Percentiles rank a stretch among this genome's conserved stretches.
These are phyloP conservation scores for Boletales sp. DNA, from an alignment of 768 basidiomycete species.

Conservation along the genomic window DNA sequence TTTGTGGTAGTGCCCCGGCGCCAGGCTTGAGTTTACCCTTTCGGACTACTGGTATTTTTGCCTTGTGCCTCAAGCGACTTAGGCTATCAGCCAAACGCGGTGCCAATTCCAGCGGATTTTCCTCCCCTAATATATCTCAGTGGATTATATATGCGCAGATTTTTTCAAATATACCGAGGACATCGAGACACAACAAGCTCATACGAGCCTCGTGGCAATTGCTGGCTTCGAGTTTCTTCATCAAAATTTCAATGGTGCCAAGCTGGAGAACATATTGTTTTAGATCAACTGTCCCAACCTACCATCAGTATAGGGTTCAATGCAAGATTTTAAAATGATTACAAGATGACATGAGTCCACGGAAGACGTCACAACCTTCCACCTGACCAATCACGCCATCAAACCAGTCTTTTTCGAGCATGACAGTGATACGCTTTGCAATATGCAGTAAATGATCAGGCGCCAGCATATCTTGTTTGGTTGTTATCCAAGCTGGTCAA, in stretches of 20 bases:
- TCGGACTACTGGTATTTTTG: neutral
- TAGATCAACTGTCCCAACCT: neutral
- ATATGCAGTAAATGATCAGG: neutral
- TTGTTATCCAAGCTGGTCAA: neutral
- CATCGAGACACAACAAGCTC: constrained; percentile 2
- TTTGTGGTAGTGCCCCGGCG: too few relatives aligned
- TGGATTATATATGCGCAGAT: neutral
- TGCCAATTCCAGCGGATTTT: neutral
- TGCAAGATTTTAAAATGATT: neutral
- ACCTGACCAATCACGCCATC: constrained; percentile 8
- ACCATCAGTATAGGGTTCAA: neutral
- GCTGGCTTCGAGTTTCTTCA: constrained; percentile 1
- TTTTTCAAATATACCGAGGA: neutral
- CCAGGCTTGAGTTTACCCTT: too few relatives aligned
- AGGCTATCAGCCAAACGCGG: neutral
- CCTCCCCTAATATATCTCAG: neutral
- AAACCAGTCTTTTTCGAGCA: constrained; percentile 12
- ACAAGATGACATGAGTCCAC: neutral
- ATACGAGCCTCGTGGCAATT: constrained; percentile 1
- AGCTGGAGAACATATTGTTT: neutral
- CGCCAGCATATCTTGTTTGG: neutral
- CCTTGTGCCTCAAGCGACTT: neutral
- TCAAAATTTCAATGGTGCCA: neutral
- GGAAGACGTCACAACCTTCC: constrained; percentile 3
- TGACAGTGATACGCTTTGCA: neutral